Evolutionary conservation across 352 stramenopile genomes (phyloP).

Genomic region (Phytophthora pistaciae): DNA sequence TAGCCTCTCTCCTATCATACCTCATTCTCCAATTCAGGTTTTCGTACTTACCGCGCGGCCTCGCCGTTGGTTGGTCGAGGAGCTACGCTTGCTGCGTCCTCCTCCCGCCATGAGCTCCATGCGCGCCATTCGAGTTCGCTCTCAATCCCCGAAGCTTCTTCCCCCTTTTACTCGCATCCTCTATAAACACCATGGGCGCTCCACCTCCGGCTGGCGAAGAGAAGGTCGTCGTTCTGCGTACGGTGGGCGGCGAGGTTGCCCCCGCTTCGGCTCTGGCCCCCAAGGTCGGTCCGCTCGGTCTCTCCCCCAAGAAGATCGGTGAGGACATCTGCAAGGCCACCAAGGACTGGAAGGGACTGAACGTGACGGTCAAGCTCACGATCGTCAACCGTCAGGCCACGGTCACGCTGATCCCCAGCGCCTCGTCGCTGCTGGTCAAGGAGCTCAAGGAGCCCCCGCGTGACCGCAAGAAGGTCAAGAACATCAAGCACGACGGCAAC

Average conservation of each 20-base stretch:
- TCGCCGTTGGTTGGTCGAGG: slow-evolving; percentile 43
- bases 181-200: slow-evolving; percentile 93
- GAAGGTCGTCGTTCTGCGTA: slow-evolving; percentile 98
- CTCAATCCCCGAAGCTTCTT: slow-evolving; percentile 43
- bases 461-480: slow-evolving; percentile 99
- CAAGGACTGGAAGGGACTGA: slow-evolving; percentile 99
- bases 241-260: slow-evolving; percentile 99
- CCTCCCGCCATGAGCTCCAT: not conserved
- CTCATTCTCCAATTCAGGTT: not conserved
- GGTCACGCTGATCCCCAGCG: slow-evolving; percentile 97
- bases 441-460: slow-evolving; percentile 99
- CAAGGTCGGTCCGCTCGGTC: slow-evolving; percentile 99
- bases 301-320: slow-evolving; percentile 99
- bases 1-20: not conserved
- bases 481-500: slow-evolving; percentile 99
- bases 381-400: slow-evolving; percentile 99
- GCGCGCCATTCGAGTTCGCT: slow-evolving; percentile 45
- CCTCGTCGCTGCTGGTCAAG: slow-evolving; percentile 99
- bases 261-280: slow-evolving; percentile 98
- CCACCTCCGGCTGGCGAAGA: slow-evolving; percentile 90
- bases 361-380: slow-evolving; percentile 99
- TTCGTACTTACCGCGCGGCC: slow-evolving; percentile 26
- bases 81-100: slow-evolving; percentile 16
- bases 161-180: slow-evolving; percentile 64
- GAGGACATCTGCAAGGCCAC: slow-evolving; percentile 99